phyloP scores from a whole-genome alignment of 371 early-diverging fungal species.

The Blastocladiella emersonii region DNA sequence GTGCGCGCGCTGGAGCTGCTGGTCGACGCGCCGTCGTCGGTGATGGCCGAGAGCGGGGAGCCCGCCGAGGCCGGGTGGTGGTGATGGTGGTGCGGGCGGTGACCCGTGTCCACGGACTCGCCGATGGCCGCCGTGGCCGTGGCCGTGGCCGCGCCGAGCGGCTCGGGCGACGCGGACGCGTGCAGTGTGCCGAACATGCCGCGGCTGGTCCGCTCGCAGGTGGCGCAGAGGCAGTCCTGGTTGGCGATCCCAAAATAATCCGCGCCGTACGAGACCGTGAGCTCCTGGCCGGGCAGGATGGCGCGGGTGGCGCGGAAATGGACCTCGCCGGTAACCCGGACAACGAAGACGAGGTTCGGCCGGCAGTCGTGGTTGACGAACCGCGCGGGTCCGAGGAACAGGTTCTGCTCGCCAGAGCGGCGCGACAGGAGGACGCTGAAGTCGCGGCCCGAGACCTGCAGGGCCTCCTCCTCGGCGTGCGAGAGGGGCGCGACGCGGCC shows the following conservation, averaged over 20 bases:
- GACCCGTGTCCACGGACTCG: no score
- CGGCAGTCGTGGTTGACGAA: slow-evolving; percentile 93
- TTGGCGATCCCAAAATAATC: slow-evolving; percentile 81
- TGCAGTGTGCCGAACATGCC: no score
- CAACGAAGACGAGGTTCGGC: slow-evolving; percentile 52
- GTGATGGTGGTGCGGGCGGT: no score
- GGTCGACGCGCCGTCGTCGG: no score
- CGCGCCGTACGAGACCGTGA: slow-evolving; percentile 70
- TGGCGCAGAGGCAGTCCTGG: slow-evolving; percentile 75
- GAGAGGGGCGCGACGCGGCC: slow-evolving; percentile 63
- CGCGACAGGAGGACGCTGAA: slow-evolving; percentile 79
- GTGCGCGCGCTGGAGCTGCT: no score
- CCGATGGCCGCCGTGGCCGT: no score
- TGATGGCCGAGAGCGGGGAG: no score
- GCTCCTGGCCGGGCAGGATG: slow-evolving; percentile 71
- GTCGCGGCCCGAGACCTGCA: slow-evolving; percentile 53
- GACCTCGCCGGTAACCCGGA: not conserved
- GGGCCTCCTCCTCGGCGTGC: slow-evolving; percentile 47
- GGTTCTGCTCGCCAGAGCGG: slow-evolving; percentile 48
- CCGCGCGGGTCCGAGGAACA: slow-evolving; percentile 88
- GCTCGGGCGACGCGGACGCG: no score
- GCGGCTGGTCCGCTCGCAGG: slow-evolving; percentile 50
- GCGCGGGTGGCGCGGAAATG: slow-evolving; percentile 58
- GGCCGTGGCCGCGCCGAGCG: no score
- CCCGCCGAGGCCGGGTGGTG: no score